Percentiles rank a stretch among this genome's conserved stretches.
Conservation (phyloP, 176 grass and related monocot species). For the Echinochloa phyllopogon region DNA sequence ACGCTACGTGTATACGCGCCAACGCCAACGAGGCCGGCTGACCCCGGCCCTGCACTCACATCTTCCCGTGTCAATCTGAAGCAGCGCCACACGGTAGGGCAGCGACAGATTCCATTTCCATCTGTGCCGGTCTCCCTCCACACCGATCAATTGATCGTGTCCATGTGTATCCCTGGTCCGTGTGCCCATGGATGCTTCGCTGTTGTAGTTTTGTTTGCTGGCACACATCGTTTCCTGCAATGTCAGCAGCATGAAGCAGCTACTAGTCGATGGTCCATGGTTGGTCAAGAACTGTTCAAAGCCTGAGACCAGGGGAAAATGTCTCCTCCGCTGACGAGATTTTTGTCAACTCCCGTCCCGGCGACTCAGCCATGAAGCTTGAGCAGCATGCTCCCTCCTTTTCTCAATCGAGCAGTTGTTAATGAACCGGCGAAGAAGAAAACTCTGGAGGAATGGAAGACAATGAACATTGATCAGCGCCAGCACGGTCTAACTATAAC, state of each 20-base stretch:
- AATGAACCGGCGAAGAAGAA: neutral
- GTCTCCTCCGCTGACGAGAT: neutral
- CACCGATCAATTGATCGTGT: too few relatives aligned
- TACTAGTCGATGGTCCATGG: slow-evolving; percentile 8
- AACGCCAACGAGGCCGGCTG: neutral
- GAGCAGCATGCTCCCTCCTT: neutral
- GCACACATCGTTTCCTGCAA: neutral
- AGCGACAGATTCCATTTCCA: neutral
- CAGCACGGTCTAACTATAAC: neutral
- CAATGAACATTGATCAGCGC: neutral
- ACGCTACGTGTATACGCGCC: too few relatives aligned
- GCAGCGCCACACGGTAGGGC: neutral
- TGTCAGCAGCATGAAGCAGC: neutral
- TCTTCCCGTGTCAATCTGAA: neutral
- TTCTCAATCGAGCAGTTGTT: neutral
- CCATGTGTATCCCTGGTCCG: neutral
- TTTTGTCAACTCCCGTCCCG: slow-evolving; percentile 38
- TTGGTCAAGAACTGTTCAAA: slow-evolving; percentile 42
- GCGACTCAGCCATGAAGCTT: neutral
- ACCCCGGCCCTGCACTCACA: neutral
- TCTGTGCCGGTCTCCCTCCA: neutral
- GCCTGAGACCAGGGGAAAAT: slow-evolving; percentile 3
- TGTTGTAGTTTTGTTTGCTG: neutral
- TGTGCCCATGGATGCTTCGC: neutral
- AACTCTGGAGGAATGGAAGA: neutral